A percentile compares a stretch with the other conserved stretches of the same genome.
Evolutionary conservation across 2,329 filamentous ascomycete genomes (phyloP).

Genomic region (Xylariaceae sp.): DNA sequence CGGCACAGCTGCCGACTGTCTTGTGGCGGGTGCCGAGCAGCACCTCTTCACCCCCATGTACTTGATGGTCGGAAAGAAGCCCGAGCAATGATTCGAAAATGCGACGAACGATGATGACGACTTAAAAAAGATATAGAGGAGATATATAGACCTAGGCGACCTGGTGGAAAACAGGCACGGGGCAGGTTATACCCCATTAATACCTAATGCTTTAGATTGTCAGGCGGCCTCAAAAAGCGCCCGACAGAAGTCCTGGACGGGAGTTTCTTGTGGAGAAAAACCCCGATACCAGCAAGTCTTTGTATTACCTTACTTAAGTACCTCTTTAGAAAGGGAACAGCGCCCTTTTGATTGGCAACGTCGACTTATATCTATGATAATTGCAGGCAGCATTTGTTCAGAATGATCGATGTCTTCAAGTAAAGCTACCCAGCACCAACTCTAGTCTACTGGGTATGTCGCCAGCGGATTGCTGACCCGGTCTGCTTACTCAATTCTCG

Average conservation of each 20-base stretch:
- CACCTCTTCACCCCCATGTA: slow-evolving; percentile 99
- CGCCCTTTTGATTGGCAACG: slow-evolving; percentile 5
- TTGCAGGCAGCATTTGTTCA: no score
- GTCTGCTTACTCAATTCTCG: slow-evolving; percentile 14
- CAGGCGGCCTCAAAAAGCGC: neutral
- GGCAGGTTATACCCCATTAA: slow-evolving; percentile 10
- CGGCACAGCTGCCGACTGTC: slow-evolving; percentile 71
- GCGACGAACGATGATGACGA: slow-evolving; percentile 13
- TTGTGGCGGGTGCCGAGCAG: slow-evolving; percentile 80
- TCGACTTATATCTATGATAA: slow-evolving; percentile 4
- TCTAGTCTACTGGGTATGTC: neutral
- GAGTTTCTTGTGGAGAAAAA: no score
- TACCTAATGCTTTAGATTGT: slow-evolving; percentile 13
- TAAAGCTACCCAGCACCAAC: neutral
- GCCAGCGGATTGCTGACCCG: slow-evolving; percentile 3
- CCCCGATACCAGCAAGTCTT: neutral
- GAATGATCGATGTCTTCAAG: no score
- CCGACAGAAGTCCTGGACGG: neutral
- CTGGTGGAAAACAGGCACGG: slow-evolving; percentile 9
- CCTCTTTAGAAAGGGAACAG: neutral
- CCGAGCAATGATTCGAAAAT: slow-evolving; percentile 37
- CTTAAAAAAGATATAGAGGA: slow-evolving; percentile 1
- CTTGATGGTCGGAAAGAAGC: slow-evolving; percentile 90
- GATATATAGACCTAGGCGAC: neutral
- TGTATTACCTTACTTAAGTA: neutral